Evolutionary conservation across 805 yeast species (phyloP), one percentile per base, ranked within the genome.

Genomic region (Saccharomycopsis guyanensis): DNA sequence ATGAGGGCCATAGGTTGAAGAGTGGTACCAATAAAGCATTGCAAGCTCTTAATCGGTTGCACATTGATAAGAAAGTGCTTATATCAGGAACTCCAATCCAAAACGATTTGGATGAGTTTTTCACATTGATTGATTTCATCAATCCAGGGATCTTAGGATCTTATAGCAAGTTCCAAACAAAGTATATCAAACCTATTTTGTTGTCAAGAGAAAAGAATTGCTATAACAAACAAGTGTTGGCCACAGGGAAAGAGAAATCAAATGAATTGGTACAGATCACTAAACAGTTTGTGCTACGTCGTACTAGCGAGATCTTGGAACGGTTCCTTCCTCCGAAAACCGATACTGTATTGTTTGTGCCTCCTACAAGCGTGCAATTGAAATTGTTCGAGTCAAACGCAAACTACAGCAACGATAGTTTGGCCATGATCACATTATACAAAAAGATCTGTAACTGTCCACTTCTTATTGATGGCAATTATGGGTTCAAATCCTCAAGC

Each of bases 1-100:
- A 93, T 62, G 98, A 93, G 59, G 98, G 97, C 2, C 98, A 93
- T 61, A 70, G 96, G 41, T 69, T 93, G 54, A 93, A 91, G 56
- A 85, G 78, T 55, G 70, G 77, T 3, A 66, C 78, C 7, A 86
- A 85, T 49, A 88, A 86, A 60, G 78, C 84, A 0, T 66, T 87
- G 43, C 78, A 77, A 49, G 76, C 80, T 0, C 65, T 91, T 43
- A 75, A 73, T 35, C 56, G 69, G 1, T 62, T 88, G 15, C 65
- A 77, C 36, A 71, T 82, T 3, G 67, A 68, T 5, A 75, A 70
- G 37, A 76, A 82, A 50, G 66, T 91, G 2, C 57, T 91, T 3
- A 65, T 93, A 4, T 78, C 95, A 0, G 98, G 96, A 0, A 87
- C 96, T 0, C 96, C 96, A 0, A 86, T 93, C 31, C 98, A 93